Evolutionary conservation across 2,329 filamentous ascomycete genomes (phyloP), one percentile per base, ranked within the genome.

Genomic region (Trichophyton simii): DNA sequence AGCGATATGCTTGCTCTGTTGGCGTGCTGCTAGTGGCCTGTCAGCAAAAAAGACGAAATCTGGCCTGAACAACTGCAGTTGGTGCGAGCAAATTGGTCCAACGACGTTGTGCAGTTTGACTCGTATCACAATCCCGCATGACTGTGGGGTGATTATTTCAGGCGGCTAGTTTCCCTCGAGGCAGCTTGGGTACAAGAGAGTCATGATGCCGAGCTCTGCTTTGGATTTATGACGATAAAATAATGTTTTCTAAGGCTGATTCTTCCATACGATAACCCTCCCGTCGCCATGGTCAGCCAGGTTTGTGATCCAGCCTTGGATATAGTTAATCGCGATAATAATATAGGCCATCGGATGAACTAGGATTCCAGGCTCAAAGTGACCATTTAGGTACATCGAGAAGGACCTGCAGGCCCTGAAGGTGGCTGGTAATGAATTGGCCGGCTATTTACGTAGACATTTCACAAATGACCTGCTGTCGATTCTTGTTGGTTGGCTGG

Each of bases 1-100:
- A 54, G 50, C 50, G 50, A 54, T 54, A 54, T 31, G 50, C 41
- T 18, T 54, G 50, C 50, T 58, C 55, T 58, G 55, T 58, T 58
- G 55, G 55, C 55, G 41, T 58, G 28, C 31, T 42, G 31, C 38
- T 38, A 58, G 55, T 58, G 55, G 55, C 28, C 38, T 58, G 55
- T 31, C 50, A 54, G 50, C 22, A 18, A 34, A 15, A 31, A 25
- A 54, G 18, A 25, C 50, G 50, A 54, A 34, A 54, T 54, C 22
- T 54, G 50, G 50, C 50, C 50, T 54, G 50, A 15, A 54, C 50
- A 28, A 25, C 50, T 54, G 50, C 50, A 54, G 50, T 54, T 54
- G 50, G 50, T 54, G 50, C 50, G 50, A 54, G 50, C 13, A 34
- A n/a, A 25, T 31, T 31, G 11, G 50, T 54, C 50, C 50, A 54